Evolutionary conservation across 306 rosid genomes (phyloP).

Genomic region (Alnus glutinosa): DNA sequence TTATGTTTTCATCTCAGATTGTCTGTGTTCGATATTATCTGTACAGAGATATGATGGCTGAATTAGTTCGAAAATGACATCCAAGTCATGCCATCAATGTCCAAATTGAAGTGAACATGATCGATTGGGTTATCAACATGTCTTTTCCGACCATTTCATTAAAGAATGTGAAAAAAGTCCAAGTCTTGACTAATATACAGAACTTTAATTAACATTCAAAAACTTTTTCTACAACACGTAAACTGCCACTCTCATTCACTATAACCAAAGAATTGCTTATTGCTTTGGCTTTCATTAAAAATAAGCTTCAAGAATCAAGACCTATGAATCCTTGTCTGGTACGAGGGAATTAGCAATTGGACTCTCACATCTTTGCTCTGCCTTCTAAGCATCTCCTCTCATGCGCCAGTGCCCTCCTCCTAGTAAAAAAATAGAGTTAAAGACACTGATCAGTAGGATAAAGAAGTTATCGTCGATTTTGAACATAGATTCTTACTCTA

Average conservation of each 20-base stretch:
- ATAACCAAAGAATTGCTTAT: background rate
- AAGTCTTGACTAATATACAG: background rate
- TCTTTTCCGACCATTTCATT: background rate
- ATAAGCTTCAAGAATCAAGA: slow-evolving; percentile 38
- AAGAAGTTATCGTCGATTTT: no score
- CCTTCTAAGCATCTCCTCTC: slow-evolving; percentile 70
- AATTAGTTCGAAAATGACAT: background rate
- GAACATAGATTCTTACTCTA: no score
- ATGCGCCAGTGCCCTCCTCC: slow-evolving; percentile 67
- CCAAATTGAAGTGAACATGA: background rate
- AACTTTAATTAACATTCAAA: background rate
- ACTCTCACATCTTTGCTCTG: slow-evolving; percentile 63
- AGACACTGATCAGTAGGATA: no score
- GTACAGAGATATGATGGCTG: no score
- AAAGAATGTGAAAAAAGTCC: background rate
- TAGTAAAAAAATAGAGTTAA: slow-evolving; percentile 24
- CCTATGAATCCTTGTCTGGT: no score
- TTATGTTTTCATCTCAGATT: no score
- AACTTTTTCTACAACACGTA: background rate
- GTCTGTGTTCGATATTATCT: no score
- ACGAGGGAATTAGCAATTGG: slow-evolving; percentile 39
- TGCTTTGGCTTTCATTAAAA: slow-evolving; percentile 29
- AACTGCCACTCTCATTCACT: background rate
- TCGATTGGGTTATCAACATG: background rate
- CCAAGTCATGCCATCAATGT: background rate